phyloP scores from a whole-genome alignment of 73 alveolate genomes.

The Blepharisma japonicum region DNA sequence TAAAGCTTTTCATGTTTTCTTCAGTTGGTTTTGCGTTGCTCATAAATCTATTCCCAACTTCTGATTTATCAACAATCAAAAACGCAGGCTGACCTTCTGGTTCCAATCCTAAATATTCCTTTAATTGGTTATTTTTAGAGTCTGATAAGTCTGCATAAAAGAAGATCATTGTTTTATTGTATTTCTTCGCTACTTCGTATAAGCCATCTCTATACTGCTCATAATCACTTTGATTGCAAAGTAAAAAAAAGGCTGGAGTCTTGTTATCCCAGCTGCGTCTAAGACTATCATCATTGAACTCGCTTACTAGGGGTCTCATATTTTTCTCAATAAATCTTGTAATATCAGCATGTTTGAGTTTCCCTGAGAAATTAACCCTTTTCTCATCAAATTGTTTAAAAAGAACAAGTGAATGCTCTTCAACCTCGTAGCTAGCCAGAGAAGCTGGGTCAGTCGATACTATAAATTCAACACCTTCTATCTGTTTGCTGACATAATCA shows the following conservation, averaged over 20 bases:
- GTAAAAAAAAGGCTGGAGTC: neutral
- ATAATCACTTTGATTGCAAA: constrained; percentile 14
- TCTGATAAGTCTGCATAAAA: constrained; percentile 55
- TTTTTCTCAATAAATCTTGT: neutral
- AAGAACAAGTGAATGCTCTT: neutral
- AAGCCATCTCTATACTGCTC: constrained; percentile 39
- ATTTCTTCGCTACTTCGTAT: constrained; percentile 54
- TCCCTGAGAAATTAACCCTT: neutral
- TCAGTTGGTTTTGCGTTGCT: constrained; percentile 34
- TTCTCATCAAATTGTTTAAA: neutral
- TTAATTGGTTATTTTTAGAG: constrained; percentile 59
- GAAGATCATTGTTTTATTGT: constrained; percentile 55
- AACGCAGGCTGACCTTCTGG: constrained; percentile 49
- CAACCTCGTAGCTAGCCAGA: neutral
- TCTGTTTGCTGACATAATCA: neutral
- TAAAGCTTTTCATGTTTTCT: constrained; percentile 42
- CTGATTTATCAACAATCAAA: constrained; percentile 55
- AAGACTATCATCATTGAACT: neutral
- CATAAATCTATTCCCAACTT: constrained; percentile 50
- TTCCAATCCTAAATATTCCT: constrained; percentile 61
- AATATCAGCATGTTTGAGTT: neutral
- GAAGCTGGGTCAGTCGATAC: neutral
- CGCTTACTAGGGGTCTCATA: neutral
- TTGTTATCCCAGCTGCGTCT: neutral
- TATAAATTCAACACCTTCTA: neutral